A percentile compares a stretch with the other conserved stretches of the same genome.
phyloP scores from a whole-genome alignment of 176 grass and related monocot genomes.

The Otatea glauca region DNA sequence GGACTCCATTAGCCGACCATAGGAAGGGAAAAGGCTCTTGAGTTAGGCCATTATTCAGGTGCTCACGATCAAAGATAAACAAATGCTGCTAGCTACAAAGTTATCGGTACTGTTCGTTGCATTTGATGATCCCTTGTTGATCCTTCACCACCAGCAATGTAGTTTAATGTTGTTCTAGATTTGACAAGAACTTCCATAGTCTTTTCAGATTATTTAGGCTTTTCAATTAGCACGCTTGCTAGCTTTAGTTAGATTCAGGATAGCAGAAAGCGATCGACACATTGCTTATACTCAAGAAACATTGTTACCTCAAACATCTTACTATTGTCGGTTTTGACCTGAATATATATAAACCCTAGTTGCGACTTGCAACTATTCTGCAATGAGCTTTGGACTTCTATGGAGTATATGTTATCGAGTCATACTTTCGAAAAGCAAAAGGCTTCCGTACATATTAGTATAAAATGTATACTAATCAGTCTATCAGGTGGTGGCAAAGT shows the following conservation, averaged over 20 bases:
- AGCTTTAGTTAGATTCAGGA: constrained; percentile 31
- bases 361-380: background rate
- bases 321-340: constrained; percentile 32
- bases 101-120: constrained; percentile 35
- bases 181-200: constrained; percentile 43
- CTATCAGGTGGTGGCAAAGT: background rate
- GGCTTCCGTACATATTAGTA: background rate
- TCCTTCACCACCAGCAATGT: constrained; percentile 38
- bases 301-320: constrained; percentile 11
- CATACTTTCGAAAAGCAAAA: constrained; percentile 6
- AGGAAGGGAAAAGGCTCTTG: constrained; percentile 50
- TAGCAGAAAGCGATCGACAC: constrained; percentile 42
- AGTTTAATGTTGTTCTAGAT: constrained; percentile 44
- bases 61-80: constrained; percentile 43
- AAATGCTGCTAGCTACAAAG: background rate
- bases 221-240: constrained; percentile 44
- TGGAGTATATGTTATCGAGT: background rate
- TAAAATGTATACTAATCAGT: background rate
- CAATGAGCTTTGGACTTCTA: background rate
- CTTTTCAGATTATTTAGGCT: constrained; percentile 22
- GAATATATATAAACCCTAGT: constrained; percentile 13
- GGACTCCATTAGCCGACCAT: constrained; percentile 49
- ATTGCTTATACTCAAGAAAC: constrained; percentile 17
- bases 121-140: constrained; percentile 41
- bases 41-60: constrained; percentile 66